Percentiles rank a stretch among this genome's conserved stretches.
Conservation (phyloP, 768 basidiomycete species). For the Leucosporidium scottii region DNA sequence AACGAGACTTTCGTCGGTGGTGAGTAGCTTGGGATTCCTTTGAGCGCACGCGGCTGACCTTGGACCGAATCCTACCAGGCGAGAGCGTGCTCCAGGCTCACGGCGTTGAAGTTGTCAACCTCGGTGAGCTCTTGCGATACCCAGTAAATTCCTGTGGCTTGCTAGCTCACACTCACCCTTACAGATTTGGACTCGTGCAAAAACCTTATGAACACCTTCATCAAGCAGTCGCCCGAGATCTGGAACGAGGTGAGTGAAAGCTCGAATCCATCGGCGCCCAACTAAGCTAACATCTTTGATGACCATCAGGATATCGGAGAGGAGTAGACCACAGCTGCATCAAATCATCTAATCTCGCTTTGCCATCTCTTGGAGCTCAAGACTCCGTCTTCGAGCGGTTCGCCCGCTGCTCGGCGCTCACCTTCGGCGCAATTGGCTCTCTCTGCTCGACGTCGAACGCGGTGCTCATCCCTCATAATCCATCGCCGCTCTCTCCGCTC, state of each 20-base stretch:
- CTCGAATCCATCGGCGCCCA: too few relatives aligned
- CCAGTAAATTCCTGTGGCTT: background rate
- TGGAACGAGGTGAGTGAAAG: conserved; percentile 34
- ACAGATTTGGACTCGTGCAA: conserved; percentile 51
- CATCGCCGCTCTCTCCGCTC: too few relatives aligned
- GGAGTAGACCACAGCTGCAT: conserved; percentile 4
- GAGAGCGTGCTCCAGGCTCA: conserved; percentile 52
- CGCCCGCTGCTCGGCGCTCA: too few relatives aligned
- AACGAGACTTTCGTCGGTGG: conserved; percentile 50
- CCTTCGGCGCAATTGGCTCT: too few relatives aligned
- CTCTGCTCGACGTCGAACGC: too few relatives aligned
- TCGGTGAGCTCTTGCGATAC: conserved; percentile 32
- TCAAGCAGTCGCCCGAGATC: conserved; percentile 54
- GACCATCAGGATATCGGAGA: conserved; percentile 24
- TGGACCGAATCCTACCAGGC: conserved; percentile 38
- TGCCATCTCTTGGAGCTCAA: too few relatives aligned
- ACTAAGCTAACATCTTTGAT: background rate
- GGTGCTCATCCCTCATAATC: too few relatives aligned
- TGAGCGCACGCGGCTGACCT: background rate
- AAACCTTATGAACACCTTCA: conserved; percentile 54
- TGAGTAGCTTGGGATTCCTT: background rate
- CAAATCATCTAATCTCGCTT: too few relatives aligned
- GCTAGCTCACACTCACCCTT: background rate
- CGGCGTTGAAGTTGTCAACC: conserved; percentile 54
- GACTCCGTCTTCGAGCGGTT: too few relatives aligned